Percentiles rank a stretch among this genome's conserved stretches.
Conservation (phyloP, 768 basidiomycete genomes). For the Pisolithus microcarpus region DNA sequence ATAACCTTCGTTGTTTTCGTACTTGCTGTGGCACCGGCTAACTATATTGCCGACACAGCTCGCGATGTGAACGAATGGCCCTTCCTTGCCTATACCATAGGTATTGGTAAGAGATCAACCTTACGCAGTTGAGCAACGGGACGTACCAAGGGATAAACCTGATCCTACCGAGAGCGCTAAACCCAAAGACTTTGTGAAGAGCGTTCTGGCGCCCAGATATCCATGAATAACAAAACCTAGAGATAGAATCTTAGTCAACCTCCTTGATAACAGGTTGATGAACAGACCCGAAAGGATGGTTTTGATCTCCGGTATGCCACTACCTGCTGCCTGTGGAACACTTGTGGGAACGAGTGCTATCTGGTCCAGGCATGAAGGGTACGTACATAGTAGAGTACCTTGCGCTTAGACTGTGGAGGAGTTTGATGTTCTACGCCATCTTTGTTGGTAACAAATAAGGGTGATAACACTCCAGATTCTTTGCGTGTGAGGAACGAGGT, state of each 20-base stretch:
- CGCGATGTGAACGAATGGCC: slow-evolving; percentile 86
- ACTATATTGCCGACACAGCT: slow-evolving; percentile 91
- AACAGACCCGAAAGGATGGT: slow-evolving; percentile 73
- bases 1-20: slow-evolving; percentile 90
- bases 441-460: slow-evolving; percentile 36
- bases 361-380: background rate
- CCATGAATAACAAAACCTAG: slow-evolving; percentile 94
- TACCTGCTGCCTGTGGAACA: slow-evolving; percentile 71
- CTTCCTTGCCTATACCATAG: slow-evolving; percentile 50
- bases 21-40: slow-evolving; percentile 79
- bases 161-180: slow-evolving; percentile 88
- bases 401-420: slow-evolving; percentile 40
- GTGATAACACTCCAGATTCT: slow-evolving; percentile 67
- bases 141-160: slow-evolving; percentile 72
- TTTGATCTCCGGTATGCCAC: slow-evolving; percentile 96
- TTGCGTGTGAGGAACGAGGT: slow-evolving; percentile 84
- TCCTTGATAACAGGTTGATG: slow-evolving; percentile 2
- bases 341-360: slow-evolving; percentile 5
- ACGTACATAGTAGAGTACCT: slow-evolving; percentile 79
- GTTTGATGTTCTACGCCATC: slow-evolving; percentile 12
- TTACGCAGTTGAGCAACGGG: slow-evolving; percentile 2
- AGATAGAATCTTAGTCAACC: slow-evolving; percentile 9
- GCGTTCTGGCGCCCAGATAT: slow-evolving; percentile 83
- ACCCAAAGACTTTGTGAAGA: slow-evolving; percentile 87
- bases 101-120: slow-evolving; percentile 1